Conservation (phyloP, 2,329 filamentous ascomycete species). For the Talaromyces sp. region DNA sequence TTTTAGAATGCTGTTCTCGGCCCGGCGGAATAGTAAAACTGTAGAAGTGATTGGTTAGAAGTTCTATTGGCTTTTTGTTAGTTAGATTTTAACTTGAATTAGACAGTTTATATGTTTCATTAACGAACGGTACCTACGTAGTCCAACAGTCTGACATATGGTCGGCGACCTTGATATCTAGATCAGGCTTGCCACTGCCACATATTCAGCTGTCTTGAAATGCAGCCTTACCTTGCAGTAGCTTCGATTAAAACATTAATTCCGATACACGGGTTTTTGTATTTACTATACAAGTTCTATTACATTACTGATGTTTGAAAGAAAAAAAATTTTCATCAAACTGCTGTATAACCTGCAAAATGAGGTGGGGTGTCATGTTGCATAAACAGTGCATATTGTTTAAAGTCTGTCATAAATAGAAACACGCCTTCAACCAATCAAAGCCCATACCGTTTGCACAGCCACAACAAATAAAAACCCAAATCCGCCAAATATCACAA, state of each 20-base stretch:
- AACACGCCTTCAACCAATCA: neutral
- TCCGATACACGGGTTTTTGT: neutral
- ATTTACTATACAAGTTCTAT: neutral
- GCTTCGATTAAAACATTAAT: neutral
- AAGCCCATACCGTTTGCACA: neutral
- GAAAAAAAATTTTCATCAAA: neutral
- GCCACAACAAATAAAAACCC: neutral
- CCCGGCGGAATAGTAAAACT: constrained; percentile 2
- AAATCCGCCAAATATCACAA: neutral
- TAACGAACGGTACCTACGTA: too few relatives aligned
- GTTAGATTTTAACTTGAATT: neutral
- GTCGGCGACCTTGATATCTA: too few relatives aligned
- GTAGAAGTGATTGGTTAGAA: neutral
- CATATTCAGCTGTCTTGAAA: too few relatives aligned
- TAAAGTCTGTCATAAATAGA: neutral
- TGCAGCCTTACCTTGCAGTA: too few relatives aligned
- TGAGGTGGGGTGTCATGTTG: neutral
- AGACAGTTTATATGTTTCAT: neutral
- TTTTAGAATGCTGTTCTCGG: constrained; percentile 25
- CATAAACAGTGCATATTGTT: neutral
- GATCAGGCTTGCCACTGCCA: too few relatives aligned
- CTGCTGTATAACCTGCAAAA: neutral
- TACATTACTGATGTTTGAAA: neutral
- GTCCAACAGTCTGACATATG: too few relatives aligned
- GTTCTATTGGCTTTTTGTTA: neutral